These are phyloP conservation scores for Phyllosticta paracitricarpa DNA, from an alignment of 2,329 filamentous ascomycete genomes.

Conservation along the genomic window DNA sequence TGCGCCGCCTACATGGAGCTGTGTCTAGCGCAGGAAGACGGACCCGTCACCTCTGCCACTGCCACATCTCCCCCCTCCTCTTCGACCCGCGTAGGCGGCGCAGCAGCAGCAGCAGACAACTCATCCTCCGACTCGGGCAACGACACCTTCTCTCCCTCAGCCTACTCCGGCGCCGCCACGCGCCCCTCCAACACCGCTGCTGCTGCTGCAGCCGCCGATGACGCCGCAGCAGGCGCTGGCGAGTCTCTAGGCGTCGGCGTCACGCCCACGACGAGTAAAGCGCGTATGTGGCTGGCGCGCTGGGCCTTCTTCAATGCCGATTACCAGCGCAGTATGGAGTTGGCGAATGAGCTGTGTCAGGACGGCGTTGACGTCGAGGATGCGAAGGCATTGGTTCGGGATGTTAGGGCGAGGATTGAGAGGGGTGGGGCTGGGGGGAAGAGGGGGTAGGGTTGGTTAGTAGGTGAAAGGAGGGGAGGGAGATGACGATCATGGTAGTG, in stretches of 20 bases:
- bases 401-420: constrained; percentile 70
- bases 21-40: constrained; percentile 84
- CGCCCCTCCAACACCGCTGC: constrained; percentile 19
- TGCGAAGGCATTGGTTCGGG: constrained; percentile 82
- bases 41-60: constrained; percentile 22
- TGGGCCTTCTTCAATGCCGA: constrained; percentile 69
- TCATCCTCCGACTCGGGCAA: background rate
- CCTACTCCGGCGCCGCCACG: background rate
- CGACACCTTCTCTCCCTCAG: constrained; percentile 18
- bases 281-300: constrained; percentile 84
- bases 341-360: constrained; percentile 86
- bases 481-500: too few relatives aligned
- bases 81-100: background rate
- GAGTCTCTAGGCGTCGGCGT: constrained; percentile 62
- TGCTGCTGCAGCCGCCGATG: constrained; percentile 1
- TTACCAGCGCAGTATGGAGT: constrained; percentile 62
- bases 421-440: constrained; percentile 13
- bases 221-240: constrained; percentile 22
- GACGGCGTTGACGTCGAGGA: constrained; percentile 96
- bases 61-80: background rate
- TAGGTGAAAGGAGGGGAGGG: background rate
- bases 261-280: constrained; percentile 83
- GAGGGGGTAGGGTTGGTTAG: background rate
- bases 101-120: background rate
- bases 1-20: constrained; percentile 93